Evolutionary conservation across 2,329 filamentous ascomycete genomes (phyloP), one percentile per base, ranked within the genome.

Genomic region (Pseudogymnoascus destructans): DNA sequence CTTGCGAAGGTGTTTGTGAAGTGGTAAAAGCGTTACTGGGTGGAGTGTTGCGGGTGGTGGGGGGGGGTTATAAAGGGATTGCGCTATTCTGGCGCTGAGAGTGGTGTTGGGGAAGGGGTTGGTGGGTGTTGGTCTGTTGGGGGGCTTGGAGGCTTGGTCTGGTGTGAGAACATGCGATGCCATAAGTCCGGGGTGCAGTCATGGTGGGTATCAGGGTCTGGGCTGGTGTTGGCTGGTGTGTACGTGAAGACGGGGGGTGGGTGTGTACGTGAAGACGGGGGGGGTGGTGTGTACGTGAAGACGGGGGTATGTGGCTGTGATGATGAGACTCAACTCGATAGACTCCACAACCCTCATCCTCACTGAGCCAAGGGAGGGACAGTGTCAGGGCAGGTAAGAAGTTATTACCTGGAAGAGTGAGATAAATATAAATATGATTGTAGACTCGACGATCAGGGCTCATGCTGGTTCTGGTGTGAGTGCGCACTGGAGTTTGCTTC

Each of bases 1-100:
- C 25, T n/a, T 46, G 40, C 40, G 40, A 46, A 46, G 40, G 40
- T 46, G 40, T 46, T 46, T 46, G 40, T 46, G 40, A 46, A 46
- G 40, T 46, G 21, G 40, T 25, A 46, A 46, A 19, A 3, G 4
- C 25, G 21, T n/a, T 25, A 13, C 1, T 42, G 19, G 6, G 38
- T 8, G 23, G 38, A 6, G 4, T 13, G 19, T 13, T 2, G 10
- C 5, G 19, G 19, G 23, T 11, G 19, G 17, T 0, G n/a, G 13
- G 38, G 38, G 5, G 19, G 10, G 5, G 11, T 4, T 25, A n/a
- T 46, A 46, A 25, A 25, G 11, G 1, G 3, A 2, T 11, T 3
- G 35, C 5, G 15, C 35, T 38, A 15, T 9, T 7, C n/a, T 2
- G 33, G 33, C 6, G 11, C 4, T 40, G 8, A 9, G 1, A 1